Evolutionary conservation across 202 grass and related monocot species (phyloP).

Genomic region (Carex arenaria): DNA sequence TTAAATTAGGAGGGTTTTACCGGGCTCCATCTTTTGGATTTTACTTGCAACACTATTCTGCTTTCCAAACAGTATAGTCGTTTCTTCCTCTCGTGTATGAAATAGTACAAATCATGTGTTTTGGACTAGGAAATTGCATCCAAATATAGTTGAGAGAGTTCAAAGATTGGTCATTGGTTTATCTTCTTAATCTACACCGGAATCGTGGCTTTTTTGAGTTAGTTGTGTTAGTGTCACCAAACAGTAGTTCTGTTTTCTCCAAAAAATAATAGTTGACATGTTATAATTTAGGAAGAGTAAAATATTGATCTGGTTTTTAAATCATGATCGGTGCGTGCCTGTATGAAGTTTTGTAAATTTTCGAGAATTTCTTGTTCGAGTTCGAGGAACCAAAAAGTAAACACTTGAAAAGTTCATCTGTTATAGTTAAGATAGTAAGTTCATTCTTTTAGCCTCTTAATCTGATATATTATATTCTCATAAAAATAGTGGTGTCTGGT

Average conservation of each 20-base stretch:
- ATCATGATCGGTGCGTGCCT: neutral
- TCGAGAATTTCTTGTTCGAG: neutral
- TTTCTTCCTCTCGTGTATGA: neutral
- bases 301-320: neutral
- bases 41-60: neutral
- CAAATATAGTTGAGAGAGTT: neutral
- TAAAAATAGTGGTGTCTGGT: too few relatives aligned
- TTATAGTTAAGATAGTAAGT: too few relatives aligned
- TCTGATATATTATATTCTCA: too few relatives aligned
- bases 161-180: neutral
- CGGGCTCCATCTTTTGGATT: neutral
- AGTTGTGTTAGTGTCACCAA: neutral
- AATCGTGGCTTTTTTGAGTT: neutral
- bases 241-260: too few relatives aligned
- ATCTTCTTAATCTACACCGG: neutral
- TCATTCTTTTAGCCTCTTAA: too few relatives aligned
- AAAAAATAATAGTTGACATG: neutral
- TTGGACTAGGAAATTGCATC: neutral
- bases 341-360: neutral
- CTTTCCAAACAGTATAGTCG: neutral
- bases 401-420: too few relatives aligned
- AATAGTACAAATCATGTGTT: neutral
- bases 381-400: neutral
- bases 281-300: neutral
- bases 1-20: constrained; percentile 12